Base-by-base conservation (phyloP, 306 rosid species). In the Erythrophleum fordii region DNA sequence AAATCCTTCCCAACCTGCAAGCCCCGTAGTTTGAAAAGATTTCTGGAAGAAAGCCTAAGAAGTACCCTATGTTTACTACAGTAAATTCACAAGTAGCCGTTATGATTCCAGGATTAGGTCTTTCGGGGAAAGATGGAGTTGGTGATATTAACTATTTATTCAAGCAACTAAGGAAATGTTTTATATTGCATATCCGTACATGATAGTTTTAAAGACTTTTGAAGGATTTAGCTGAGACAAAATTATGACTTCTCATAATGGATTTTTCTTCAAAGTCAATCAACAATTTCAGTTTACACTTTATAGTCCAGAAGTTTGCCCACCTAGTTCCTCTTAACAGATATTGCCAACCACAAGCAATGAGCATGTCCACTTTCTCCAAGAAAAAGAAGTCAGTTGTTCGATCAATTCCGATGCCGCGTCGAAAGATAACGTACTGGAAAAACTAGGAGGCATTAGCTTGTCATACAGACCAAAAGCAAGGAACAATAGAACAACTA, bases 361-460 rank as follows among this genome's bases (percentile, higher is more conserved):
- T 89, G 77, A 93, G 86, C 89, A 91, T 88, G 89, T 95, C 96
- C 87, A 95, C 82, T 88, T 95, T 95, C 96, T 91, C 97, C 97
- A 93, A 81, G 87, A 90, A 59, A 89, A 95, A 95, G 88, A 62
- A 93, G 79, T 93, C 90, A n/a, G 89, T 80, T 20, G 97, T 95
- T 84, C 75, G 83, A 77, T 95, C 99, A 69, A 91, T 80, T 72
- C 99, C 99, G 46, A 93, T 90, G 65, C 98, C 98, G 55, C 98
- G 96, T 72, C 96, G 86, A 72, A 95, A 95, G 83, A 95, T 93
- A 69, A 95, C 80, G 59, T 95, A 95, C 99, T 95, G 81, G 72
- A 82, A 83, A 71, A 85, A 86, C 9, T 11, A 78, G 42, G 31
- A 78, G 69, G 82, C 55, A 82, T 87, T 83, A 89, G 90, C 69